phyloP scores from a whole-genome alignment of 106 monocot species.

The Dendrobium chrysotoxum region DNA sequence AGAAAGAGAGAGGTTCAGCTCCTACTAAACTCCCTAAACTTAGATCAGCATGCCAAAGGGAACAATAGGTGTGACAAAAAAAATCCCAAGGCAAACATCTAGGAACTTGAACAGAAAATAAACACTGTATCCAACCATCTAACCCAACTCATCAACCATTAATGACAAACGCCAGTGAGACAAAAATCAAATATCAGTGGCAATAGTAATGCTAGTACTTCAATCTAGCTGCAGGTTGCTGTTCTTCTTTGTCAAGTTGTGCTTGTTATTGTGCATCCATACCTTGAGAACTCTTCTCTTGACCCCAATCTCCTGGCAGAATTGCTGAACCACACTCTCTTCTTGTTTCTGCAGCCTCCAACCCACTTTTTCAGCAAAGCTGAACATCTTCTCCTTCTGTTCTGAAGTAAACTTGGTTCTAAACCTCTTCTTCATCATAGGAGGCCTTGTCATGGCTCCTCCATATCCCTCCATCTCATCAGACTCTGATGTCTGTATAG shows the following conservation, averaged over 20 bases:
- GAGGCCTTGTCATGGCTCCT: slow-evolving; percentile 5
- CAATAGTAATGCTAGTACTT: not conserved
- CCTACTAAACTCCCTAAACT: slow-evolving; percentile 5
- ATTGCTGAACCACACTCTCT: slow-evolving; percentile 35
- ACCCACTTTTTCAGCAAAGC: slow-evolving; percentile 49
- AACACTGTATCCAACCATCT: not conserved
- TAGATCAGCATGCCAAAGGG: not conserved
- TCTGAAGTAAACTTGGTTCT: slow-evolving; percentile 70
- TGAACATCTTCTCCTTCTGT: slow-evolving; percentile 74
- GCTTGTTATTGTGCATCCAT: slow-evolving; percentile 74
- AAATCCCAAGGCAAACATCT: not conserved
- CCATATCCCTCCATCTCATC: slow-evolving; percentile 40
- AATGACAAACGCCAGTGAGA: not conserved
- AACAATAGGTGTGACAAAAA: not conserved
- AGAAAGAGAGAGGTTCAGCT: not conserved
- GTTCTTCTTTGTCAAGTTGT: slow-evolving; percentile 25
- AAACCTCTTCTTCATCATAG: slow-evolving; percentile 50
- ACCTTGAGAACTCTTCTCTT: slow-evolving; percentile 55
- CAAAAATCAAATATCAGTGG: not conserved
- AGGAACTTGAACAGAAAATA: not conserved
- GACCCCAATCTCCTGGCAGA: slow-evolving; percentile 58
- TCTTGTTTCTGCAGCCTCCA: slow-evolving; percentile 52
- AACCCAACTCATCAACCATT: slow-evolving; percentile 4
- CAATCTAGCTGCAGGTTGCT: not conserved
- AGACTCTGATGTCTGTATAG: slow-evolving; percentile 38